A percentile compares a stretch with the other conserved stretches of the same genome.
Conservation (phyloP, 345 rosid genomes). For the Rhodomyrtus tomentosa region DNA sequence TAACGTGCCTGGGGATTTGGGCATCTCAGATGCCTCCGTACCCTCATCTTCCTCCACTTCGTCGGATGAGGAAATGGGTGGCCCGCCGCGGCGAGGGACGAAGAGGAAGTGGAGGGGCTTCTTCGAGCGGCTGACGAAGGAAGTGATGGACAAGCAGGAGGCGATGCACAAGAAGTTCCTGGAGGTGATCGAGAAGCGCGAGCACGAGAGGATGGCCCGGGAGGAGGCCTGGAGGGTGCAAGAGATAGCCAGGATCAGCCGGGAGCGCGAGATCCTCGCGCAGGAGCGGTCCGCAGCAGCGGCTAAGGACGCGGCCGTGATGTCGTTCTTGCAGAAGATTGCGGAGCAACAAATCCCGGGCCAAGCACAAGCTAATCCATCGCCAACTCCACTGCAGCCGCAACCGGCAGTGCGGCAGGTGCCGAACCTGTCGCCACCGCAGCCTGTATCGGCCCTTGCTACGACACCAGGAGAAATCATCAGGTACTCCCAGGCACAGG, state of each 20-base stretch:
- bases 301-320: slow-evolving; percentile 63
- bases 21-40: neutral
- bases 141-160: slow-evolving; percentile 60
- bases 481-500: neutral
- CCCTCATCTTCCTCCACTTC: slow-evolving; percentile 3
- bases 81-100: slow-evolving; percentile 8
- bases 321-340: slow-evolving; percentile 58
- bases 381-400: slow-evolving; percentile 2
- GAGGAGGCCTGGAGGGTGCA: slow-evolving; percentile 83
- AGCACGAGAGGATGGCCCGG: slow-evolving; percentile 46
- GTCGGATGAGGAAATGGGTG: neutral
- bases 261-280: slow-evolving; percentile 55
- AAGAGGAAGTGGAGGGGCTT: slow-evolving; percentile 56
- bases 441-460: neutral
- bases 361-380: neutral
- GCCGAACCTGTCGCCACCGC: neutral
- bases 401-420: neutral
- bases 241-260: slow-evolving; percentile 50
- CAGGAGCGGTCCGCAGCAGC: slow-evolving; percentile 67
- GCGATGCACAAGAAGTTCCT: slow-evolving; percentile 64
- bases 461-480: neutral
- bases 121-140: slow-evolving; percentile 55
- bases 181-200: slow-evolving; percentile 66
- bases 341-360: slow-evolving; percentile 23
- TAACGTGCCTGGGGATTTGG: neutral